Conservation (phyloP, 2,329 filamentous ascomycete genomes). For the Sporothrix variecibatus region DNA sequence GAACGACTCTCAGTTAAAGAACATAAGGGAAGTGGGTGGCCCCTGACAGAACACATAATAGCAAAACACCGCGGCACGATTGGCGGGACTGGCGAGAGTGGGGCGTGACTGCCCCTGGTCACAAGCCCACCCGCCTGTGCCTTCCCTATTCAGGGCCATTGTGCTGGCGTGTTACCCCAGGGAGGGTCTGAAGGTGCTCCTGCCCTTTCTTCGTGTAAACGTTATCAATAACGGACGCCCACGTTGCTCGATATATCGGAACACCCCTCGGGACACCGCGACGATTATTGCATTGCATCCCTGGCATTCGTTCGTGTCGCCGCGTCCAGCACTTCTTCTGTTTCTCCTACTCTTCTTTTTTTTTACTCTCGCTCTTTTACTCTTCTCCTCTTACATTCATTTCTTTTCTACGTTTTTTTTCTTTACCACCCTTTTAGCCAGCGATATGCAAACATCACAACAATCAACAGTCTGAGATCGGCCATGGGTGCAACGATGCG, state of each 20-base stretch:
- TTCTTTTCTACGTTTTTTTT: background rate
- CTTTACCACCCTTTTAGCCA: background rate
- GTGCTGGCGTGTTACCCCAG: background rate
- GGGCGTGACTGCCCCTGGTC: background rate
- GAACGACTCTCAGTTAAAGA: background rate
- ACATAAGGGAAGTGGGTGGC: background rate
- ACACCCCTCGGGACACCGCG: conserved; percentile 2
- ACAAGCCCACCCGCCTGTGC: background rate
- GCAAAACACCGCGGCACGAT: conserved; percentile 8
- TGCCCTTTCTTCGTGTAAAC: background rate
- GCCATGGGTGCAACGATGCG: conserved; percentile 13
- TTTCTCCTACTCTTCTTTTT: background rate
- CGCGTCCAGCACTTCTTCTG: background rate
- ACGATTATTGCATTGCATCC: background rate
- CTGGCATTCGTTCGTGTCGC: background rate
- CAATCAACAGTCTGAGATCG: background rate
- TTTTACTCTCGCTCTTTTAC: background rate
- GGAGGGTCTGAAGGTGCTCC: background rate
- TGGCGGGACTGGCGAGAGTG: conserved; percentile 6
- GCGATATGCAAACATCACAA: conserved; percentile 1
- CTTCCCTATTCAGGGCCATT: conserved; percentile 9
- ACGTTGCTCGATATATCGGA: conserved; percentile 5
- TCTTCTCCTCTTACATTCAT: background rate
- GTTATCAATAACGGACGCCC: conserved; percentile 12
- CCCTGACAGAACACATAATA: conserved; percentile 25